Base-by-base conservation (phyloP, 2,329 filamentous ascomycete genomes). In the Cadophora luteo-olivacea region DNA sequence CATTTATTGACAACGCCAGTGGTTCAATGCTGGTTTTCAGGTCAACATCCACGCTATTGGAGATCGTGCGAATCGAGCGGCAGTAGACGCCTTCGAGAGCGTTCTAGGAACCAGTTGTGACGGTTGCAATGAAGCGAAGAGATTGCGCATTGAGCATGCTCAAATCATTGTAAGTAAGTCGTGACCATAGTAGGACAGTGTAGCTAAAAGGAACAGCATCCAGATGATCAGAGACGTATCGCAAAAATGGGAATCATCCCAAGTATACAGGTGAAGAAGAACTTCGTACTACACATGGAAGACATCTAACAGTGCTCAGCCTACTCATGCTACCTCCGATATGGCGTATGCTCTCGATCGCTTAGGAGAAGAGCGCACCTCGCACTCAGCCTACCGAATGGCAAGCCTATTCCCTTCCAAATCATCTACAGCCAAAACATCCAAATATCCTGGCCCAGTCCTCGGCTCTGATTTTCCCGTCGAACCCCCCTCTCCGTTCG, bases 11-110 rank as follows among this genome's bases (percentile, higher is more conserved):
- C 24, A 8, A 32, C 2, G 36, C 7, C n/a, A 84, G 33, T 92
- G 90, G 90, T 85, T 88, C 19, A 78, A 79, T 1, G 83, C 82
- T 45, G 88, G 87, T 14, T 92, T 84, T 73, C 90, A 92, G 75
- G 89, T 92, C 66, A 91, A 90, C 75, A 90, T 92, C 69, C 90
- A 92, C 77, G 90, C 89, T 60, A 92, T 92, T 68, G 90, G 90
- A 9, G 90, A 92, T 77, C 82, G 87, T 4, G 90, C 90, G 19
- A 91, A 91, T 75, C 84, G 89, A 32, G 81, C 87, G 38, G 88
- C 88, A 66, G 79, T 92, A 55, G 85, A 91, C 72, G 88, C 89
- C 9, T 84, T 92, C 63, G 83, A 87, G 58, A 81, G 82, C 7
- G 86, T 87, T 11, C 82, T 91, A 4, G 78, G 80, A n/a, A 75